A percentile compares a stretch with the other conserved stretches of the same genome.
Conservation (phyloP, 768 basidiomycete species). For the Hirschioporus abietinus region DNA sequence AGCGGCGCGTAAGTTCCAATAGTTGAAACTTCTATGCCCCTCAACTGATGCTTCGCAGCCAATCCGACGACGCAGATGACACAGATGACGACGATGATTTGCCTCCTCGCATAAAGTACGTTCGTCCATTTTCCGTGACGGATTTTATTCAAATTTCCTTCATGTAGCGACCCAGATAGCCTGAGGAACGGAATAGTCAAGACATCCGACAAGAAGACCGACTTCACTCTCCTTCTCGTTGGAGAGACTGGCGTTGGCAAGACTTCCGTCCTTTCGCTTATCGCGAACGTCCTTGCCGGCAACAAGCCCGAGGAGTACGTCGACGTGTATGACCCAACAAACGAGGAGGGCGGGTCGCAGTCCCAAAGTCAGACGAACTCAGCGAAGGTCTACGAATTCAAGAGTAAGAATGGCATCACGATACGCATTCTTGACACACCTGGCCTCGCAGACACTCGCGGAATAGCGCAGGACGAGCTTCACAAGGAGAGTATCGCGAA, state of each 20-base stretch:
- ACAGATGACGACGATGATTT: not conserved
- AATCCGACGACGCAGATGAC: not conserved
- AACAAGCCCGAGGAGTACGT: not conserved
- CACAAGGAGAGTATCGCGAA: constrained; percentile 24
- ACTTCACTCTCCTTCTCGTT: constrained; percentile 73
- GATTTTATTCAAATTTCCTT: not conserved
- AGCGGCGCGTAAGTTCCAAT: not conserved
- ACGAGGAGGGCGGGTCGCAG: not conserved
- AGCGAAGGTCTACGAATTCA: constrained; percentile 12
- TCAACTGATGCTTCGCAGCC: not conserved
- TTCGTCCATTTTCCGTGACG: not conserved
- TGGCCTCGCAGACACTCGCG: constrained; percentile 26
- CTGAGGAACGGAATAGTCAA: not conserved
- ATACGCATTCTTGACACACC: constrained; percentile 26
- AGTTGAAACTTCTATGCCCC: not conserved
- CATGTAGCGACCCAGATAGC: not conserved
- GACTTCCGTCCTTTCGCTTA: constrained; percentile 91
- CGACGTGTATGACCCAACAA: not conserved
- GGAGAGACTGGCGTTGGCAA: constrained; percentile 98
- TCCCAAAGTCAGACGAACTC: constrained; percentile 12
- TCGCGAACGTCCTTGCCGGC: constrained; percentile 48
- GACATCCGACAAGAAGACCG: not conserved
- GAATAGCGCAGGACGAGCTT: constrained; percentile 19
- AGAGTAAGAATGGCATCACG: constrained; percentile 7
- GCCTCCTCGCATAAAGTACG: not conserved